Conservation (phyloP, 805 yeast species). For the Zygosaccharomyces gambellarensis region DNA sequence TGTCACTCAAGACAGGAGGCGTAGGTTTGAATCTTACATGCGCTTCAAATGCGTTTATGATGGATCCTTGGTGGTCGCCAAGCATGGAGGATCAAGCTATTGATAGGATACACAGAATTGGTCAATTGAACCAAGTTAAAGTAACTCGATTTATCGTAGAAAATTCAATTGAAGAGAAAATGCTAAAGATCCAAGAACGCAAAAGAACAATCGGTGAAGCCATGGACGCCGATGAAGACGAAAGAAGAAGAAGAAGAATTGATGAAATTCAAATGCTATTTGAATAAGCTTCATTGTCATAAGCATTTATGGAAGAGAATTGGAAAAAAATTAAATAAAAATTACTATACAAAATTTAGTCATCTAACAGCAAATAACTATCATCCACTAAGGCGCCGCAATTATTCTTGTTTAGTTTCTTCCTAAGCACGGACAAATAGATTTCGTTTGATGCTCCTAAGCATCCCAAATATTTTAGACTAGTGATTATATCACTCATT, state of each 20-base stretch:
- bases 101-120: constrained; percentile 86
- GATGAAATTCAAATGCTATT: constrained; percentile 70
- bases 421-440: constrained; percentile 13
- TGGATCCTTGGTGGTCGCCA: constrained; percentile 98
- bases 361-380: constrained; percentile 28
- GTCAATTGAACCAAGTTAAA: constrained; percentile 68
- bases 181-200: constrained; percentile 81
- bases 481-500: constrained; percentile 52
- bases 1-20: constrained; percentile 89
- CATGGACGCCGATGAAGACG: constrained; percentile 70
- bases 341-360: constrained; percentile 5
- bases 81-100: constrained; percentile 89
- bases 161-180: constrained; percentile 79
- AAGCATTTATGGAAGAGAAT: not conserved
- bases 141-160: constrained; percentile 78
- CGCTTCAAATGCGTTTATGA: constrained; percentile 78
- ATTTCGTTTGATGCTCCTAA: constrained; percentile 32
- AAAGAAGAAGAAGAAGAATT: constrained; percentile 59
- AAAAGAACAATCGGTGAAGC: constrained; percentile 79
- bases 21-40: constrained; percentile 85
- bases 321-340: not conserved
- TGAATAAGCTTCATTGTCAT: constrained; percentile 29
- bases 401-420: constrained; percentile 16
- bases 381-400: constrained; percentile 17
- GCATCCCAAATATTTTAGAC: constrained; percentile 54